Base-by-base conservation (phyloP, 148 eudicot species). In the Simmondsia chinensis region DNA sequence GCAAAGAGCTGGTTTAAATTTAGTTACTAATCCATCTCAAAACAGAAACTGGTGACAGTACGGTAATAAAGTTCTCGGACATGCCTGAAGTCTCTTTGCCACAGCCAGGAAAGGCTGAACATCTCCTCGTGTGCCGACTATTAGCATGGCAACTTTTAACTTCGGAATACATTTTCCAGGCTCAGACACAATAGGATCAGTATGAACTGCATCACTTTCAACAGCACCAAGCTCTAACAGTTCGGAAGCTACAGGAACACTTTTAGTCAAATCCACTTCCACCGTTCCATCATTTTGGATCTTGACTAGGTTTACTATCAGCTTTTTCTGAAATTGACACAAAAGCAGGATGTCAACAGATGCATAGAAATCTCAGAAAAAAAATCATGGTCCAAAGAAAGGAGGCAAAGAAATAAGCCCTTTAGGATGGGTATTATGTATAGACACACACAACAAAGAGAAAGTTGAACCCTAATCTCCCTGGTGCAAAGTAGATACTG, bases 121-220 rank as follows among this genome's bases (percentile, higher is more conserved):
- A 57, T 91, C 97, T 58, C 95, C 97, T 64, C 97, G 76, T 35
- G 97, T 91, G 36, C 97, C 97, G 70, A 85, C 97, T 50, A 91
- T 81, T 48, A 91, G 94, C 33, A 91, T 54, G 29, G 64, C 83
- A 59, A 91, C 82, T 46, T 74, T 76, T 65, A 85, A 50, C 67
- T 64, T 89, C 14, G 97, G 85, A 68, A 84, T 69, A 30, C 74
- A 48, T 67, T 61, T 79, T 43, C 63, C 66, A 23, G 38, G 31
- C 18, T 72, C 75, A 28, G 63, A 42, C 40, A 54, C 42, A 34
- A 74, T 36, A 31, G 50, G 51, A 61, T 79, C 79, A 43, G 39
- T 50, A 55, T 23, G 22, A 29, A 61, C 14, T 18, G 66, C 52
- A 28, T 57, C 38, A 58, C 65, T 65, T 50, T 84, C 82, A 16